These are phyloP conservation scores for Coniferiporia sulphurascens DNA, from an alignment of 1,284 basidiomycete genomes.

Conservation along the genomic window DNA sequence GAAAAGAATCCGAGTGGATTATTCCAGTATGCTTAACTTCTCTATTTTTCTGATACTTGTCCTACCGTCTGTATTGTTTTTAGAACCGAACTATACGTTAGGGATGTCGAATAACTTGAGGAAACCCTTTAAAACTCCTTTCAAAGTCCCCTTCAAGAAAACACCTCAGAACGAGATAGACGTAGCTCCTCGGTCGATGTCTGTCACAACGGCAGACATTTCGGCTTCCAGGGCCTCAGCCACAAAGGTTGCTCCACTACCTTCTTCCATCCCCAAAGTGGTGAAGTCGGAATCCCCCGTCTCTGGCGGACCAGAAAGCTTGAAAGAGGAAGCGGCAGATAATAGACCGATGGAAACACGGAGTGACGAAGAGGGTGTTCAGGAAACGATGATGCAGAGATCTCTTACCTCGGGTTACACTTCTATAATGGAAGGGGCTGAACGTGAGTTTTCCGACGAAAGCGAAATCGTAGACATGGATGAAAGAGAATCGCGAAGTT, in stretches of 20 bases:
- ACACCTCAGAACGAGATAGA: slow-evolving; percentile 19
- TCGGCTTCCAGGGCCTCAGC: background rate
- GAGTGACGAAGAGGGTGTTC: background rate
- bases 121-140: slow-evolving; percentile 43
- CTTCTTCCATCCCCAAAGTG: background rate
- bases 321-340: background rate
- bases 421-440: background rate
- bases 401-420: background rate
- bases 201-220: background rate
- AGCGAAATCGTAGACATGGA: background rate
- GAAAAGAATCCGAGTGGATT: slow-evolving; percentile 8
- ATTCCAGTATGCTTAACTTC: slow-evolving; percentile 12
- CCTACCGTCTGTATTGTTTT: slow-evolving; percentile 9
- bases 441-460: background rate
- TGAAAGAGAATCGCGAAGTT: background rate
- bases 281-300: background rate
- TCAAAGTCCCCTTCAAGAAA: slow-evolving; percentile 37
- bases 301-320: background rate
- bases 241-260: background rate
- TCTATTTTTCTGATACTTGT: background rate
- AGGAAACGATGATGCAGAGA: background rate
- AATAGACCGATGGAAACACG: slow-evolving; percentile 1
- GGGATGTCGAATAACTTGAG: slow-evolving; percentile 29
- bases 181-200: background rate
- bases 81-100: slow-evolving; percentile 24